A percentile compares a stretch with the other conserved stretches of the same genome.
These are phyloP conservation scores for Penicillium psychrosexuale DNA, from an alignment of 2,329 filamentous ascomycete species.

Conservation along the genomic window DNA sequence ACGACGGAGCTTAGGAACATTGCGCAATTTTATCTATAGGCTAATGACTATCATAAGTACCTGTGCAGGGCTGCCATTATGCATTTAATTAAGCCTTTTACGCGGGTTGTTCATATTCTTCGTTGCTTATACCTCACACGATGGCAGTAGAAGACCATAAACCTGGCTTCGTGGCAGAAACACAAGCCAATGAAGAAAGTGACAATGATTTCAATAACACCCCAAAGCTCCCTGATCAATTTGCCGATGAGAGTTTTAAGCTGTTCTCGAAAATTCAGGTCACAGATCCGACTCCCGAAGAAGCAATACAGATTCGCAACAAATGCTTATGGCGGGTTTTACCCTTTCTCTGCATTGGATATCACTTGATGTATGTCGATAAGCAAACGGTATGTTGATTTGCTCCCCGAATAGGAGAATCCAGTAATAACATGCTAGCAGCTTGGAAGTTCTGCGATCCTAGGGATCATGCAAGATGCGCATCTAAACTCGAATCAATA, in stretches of 20 bases:
- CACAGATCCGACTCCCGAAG: constrained; percentile 35
- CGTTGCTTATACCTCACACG: neutral
- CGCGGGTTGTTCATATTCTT: neutral
- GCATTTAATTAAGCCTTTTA: neutral
- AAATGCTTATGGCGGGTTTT: constrained; percentile 39
- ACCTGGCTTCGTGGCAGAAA: neutral
- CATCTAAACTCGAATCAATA: constrained; percentile 29
- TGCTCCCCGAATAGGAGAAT: neutral
- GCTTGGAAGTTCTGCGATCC: constrained; percentile 27
- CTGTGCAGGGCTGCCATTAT: neutral
- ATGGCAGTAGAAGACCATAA: neutral
- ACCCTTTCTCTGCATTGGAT: constrained; percentile 41
- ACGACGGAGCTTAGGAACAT: constrained; percentile 7
- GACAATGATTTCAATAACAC: constrained; percentile 5
- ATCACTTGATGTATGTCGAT: constrained; percentile 44
- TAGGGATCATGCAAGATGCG: constrained; percentile 33
- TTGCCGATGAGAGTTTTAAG: constrained; percentile 45
- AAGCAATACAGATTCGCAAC: constrained; percentile 19
- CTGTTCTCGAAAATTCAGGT: constrained; percentile 41
- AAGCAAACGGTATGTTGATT: constrained; percentile 33
- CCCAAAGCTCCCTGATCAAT: constrained; percentile 36
- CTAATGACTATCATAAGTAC: neutral
- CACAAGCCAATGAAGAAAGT: constrained; percentile 1
- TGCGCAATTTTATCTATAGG: constrained; percentile 8
- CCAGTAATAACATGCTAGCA: neutral